phyloP scores from a whole-genome alignment of 441 rosid species.

The Pelargonium cotyledonis region DNA sequence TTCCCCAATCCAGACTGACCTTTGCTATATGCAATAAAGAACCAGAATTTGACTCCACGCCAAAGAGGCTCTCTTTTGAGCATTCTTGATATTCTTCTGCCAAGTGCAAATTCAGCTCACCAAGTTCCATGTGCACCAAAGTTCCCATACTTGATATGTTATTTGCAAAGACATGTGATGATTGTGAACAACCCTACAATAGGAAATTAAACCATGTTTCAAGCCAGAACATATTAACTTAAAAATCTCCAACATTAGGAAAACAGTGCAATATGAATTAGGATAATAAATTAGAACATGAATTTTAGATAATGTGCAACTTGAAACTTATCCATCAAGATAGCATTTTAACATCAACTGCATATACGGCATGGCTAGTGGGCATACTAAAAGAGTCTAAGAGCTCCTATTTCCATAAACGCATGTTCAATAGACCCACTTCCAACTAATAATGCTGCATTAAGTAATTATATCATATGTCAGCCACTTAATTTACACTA shows the following conservation, averaged over 20 bases:
- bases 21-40: constrained; percentile 85
- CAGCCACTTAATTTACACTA: not conserved
- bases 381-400: not conserved
- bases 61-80: constrained; percentile 76
- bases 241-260: not conserved
- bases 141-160: constrained; percentile 74
- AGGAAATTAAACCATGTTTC: constrained; percentile 15
- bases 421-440: not conserved
- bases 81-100: constrained; percentile 96
- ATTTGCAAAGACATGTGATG: constrained; percentile 92
- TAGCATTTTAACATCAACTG: not conserved
- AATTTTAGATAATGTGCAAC: not conserved
- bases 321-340: not conserved
- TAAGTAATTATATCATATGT: not conserved
- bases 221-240: not conserved
- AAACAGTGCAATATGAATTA: not conserved
- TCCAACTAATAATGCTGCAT: not conserved
- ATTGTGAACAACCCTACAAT: constrained; percentile 87
- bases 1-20: constrained; percentile 94
- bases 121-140: constrained; percentile 88
- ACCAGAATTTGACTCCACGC: constrained; percentile 91
- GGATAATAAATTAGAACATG: not conserved
- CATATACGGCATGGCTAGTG: not conserved
- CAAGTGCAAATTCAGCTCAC: constrained; percentile 90
- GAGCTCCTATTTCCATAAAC: not conserved